These are phyloP conservation scores for Penicillium macrosclerotiorum DNA, from an alignment of 495 filamentous ascomycete genomes.

Conservation along the genomic window DNA sequence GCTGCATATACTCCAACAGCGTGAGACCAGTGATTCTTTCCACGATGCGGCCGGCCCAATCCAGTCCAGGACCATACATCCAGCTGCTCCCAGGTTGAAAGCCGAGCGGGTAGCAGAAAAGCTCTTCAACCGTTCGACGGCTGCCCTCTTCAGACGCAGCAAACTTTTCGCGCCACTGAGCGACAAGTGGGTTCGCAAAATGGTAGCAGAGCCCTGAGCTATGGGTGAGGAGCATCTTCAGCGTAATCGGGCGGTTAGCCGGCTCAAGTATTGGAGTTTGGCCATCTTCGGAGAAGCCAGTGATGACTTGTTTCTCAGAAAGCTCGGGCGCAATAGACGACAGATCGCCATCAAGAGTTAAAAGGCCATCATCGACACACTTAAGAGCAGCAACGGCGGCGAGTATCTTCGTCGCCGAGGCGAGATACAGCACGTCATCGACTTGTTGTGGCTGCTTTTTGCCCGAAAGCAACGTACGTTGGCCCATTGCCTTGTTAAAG, in stretches of 20 bases:
- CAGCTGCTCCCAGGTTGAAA: slow-evolving; percentile 51
- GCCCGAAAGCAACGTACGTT: slow-evolving; percentile 36
- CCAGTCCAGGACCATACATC: slow-evolving; percentile 49
- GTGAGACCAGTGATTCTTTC: slow-evolving; percentile 34
- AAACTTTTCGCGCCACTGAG: slow-evolving; percentile 34
- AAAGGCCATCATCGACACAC: slow-evolving; percentile 46
- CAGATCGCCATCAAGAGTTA: slow-evolving; percentile 42
- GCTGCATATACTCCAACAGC: slow-evolving; percentile 44
- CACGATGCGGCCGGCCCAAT: slow-evolving; percentile 51
- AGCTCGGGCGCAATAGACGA: slow-evolving; percentile 41
- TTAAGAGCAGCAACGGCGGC: slow-evolving; percentile 36
- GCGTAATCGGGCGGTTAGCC: slow-evolving; percentile 32
- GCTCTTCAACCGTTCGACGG: slow-evolving; percentile 18
- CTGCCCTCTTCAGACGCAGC: slow-evolving; percentile 13
- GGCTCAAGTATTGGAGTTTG: slow-evolving; percentile 25
- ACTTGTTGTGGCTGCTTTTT: slow-evolving; percentile 34
- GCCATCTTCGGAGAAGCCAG: slow-evolving; percentile 31
- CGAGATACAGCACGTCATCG: too few species aligned
- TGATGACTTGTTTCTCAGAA: slow-evolving; percentile 35
- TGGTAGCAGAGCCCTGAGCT: slow-evolving; percentile 48
- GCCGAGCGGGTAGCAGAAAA: slow-evolving; percentile 35
- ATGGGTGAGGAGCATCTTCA: slow-evolving; percentile 48
- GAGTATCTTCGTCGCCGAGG: slow-evolving; percentile 21
- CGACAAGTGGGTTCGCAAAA: slow-evolving; percentile 31
- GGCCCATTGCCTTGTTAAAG: slow-evolving; percentile 28